phyloP scores from a whole-genome alignment of 2,329 filamentous ascomycete species.

The Davidsoniella eucalypti region DNA sequence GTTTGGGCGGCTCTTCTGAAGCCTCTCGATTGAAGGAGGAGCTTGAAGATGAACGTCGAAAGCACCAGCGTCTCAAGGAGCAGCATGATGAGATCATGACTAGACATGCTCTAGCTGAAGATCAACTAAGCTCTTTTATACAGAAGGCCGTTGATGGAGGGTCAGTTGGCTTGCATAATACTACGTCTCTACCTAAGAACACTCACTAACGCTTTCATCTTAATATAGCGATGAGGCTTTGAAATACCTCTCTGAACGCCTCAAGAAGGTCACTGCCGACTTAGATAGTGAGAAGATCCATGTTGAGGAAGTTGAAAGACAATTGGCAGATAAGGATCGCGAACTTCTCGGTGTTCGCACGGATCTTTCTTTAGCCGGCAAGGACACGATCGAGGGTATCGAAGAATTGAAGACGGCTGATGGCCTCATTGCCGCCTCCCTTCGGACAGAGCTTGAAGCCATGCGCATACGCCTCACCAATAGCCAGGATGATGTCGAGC shows the following conservation, averaged over 20 bases:
- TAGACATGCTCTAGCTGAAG: conserved; percentile 38
- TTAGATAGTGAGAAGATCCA: conserved; percentile 28
- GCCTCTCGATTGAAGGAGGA: conserved; percentile 37
- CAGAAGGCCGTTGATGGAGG: conserved; percentile 36
- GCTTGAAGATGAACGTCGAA: conserved; percentile 36
- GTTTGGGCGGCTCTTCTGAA: conserved; percentile 36
- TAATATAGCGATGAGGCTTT: conserved; percentile 16
- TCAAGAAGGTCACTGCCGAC: conserved; percentile 29
- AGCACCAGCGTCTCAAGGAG: conserved; percentile 34
- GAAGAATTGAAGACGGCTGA: conserved; percentile 43
- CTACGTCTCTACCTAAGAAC: not conserved
- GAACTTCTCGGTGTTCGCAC: conserved; percentile 35
- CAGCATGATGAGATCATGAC: conserved; percentile 41
- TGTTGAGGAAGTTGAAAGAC: conserved; percentile 28
- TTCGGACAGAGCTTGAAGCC: conserved; percentile 40
- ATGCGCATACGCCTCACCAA: conserved; percentile 34
- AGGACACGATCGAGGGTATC: conserved; percentile 37
- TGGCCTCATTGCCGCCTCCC: conserved; percentile 39
- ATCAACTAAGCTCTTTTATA: conserved; percentile 39
- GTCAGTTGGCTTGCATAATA: conserved; percentile 8
- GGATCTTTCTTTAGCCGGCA: conserved; percentile 37
- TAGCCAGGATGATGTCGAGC: conserved; percentile 35
- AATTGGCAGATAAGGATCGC: conserved; percentile 36
- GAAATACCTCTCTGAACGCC: conserved; percentile 22
- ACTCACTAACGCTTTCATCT: not conserved